phyloP scores from a whole-genome alignment of 176 grass and related monocot species.

The Ampelocalamus luodianensis region DNA sequence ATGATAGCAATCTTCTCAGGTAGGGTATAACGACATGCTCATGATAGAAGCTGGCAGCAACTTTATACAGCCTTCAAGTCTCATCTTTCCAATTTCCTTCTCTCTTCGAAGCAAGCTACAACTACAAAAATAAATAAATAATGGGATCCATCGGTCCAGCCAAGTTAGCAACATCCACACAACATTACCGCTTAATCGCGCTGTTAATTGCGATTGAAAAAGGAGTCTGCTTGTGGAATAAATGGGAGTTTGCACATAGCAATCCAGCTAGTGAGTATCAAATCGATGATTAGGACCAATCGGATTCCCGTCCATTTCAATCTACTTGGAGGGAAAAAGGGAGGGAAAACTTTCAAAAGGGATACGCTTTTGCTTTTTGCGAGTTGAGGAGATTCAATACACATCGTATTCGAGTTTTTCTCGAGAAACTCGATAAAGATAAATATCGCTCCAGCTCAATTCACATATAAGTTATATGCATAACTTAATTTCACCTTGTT shows the following conservation, averaged over 20 bases:
- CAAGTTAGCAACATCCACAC: neutral
- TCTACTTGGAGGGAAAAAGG: neutral
- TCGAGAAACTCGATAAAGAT: neutral
- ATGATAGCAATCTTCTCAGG: neutral
- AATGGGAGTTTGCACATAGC: neutral
- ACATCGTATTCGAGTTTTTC: neutral
- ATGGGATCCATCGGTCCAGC: no score
- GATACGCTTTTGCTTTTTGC: constrained; percentile 12
- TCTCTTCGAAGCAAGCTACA: constrained; percentile 25
- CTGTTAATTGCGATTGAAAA: neutral
- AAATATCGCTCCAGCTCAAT: neutral
- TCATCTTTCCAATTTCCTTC: neutral
- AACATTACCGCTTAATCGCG: neutral
- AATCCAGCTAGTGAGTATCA: neutral
- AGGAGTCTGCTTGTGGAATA: no score
- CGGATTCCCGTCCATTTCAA: neutral
- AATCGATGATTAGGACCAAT: neutral
- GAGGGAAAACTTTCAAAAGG: neutral
- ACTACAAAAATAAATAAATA: neutral
- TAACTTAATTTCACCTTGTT: neutral
- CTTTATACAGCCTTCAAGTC: constrained; percentile 47
- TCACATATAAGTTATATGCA: constrained; percentile 25
- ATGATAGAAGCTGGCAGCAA: constrained; percentile 18
- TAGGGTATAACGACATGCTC: neutral
- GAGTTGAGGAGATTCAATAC: neutral